These are phyloP conservation scores for Kazachstania bromeliacearum DNA, from an alignment of 805 yeast genomes.

Conservation along the genomic window DNA sequence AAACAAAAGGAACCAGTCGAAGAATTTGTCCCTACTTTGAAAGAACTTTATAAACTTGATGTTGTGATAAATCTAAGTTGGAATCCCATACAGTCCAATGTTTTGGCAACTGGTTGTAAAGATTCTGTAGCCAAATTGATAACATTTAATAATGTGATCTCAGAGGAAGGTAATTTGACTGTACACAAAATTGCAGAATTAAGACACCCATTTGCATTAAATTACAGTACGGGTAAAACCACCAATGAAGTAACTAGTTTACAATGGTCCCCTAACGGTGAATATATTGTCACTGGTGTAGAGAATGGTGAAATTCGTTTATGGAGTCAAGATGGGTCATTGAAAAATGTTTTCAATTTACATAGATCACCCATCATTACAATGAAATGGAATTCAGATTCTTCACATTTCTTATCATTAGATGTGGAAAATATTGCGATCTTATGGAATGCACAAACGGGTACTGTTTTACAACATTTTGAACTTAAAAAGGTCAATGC, in stretches of 20 bases:
- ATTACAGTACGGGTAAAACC: constrained; percentile 10
- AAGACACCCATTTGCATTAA: constrained; percentile 31
- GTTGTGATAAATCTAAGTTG: constrained; percentile 40
- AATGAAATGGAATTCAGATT: constrained; percentile 52
- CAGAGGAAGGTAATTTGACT: constrained; percentile 1
- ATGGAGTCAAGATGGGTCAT: constrained; percentile 68
- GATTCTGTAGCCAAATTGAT: constrained; percentile 40
- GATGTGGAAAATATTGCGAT: constrained; percentile 47
- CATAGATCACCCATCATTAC: constrained; percentile 48
- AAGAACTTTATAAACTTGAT: constrained; percentile 32
- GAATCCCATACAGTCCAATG: constrained; percentile 41
- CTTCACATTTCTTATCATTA: constrained; percentile 46
- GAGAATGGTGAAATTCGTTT: constrained; percentile 64
- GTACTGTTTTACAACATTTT: constrained; percentile 39
- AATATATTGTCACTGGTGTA: constrained; percentile 51
- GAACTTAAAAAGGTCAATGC: constrained; percentile 25
- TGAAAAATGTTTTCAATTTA: constrained; percentile 44
- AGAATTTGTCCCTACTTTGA: constrained; percentile 29
- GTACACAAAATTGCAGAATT: constrained; percentile 12
- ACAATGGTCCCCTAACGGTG: constrained; percentile 63
- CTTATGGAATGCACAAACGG: constrained; percentile 59
- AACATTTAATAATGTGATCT: constrained; percentile 25
- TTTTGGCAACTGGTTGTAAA: constrained; percentile 47
- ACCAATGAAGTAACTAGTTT: constrained; percentile 29
- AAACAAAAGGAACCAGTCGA: constrained; percentile 2